A percentile compares a stretch with the other conserved stretches of the same genome.
These are phyloP conservation scores for Solanum chaucha DNA, from an alignment of 257 asterid species.

Conservation along the genomic window DNA sequence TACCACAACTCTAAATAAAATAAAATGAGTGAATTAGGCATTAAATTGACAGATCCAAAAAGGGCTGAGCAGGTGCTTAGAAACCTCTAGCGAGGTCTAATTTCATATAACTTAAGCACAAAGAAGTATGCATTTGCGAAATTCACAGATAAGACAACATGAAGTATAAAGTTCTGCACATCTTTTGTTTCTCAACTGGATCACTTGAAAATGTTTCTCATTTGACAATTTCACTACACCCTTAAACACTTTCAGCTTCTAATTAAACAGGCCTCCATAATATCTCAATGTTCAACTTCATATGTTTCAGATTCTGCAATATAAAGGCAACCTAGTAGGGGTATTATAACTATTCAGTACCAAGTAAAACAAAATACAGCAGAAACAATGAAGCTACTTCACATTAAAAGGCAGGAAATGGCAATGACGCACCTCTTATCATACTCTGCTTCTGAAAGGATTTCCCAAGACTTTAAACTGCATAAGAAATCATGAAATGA, in stretches of 20 bases:
- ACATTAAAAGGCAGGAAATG: background rate
- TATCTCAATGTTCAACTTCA: background rate
- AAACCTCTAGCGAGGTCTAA: background rate
- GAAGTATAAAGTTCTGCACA: background rate
- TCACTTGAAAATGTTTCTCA: background rate
- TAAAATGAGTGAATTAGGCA: background rate
- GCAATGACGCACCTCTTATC: conserved; percentile 51
- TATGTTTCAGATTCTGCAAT: background rate
- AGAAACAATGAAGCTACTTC: background rate
- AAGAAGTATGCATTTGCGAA: background rate
- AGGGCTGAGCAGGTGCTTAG: background rate
- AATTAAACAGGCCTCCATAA: background rate
- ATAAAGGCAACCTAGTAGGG: background rate
- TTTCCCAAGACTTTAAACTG: conserved; percentile 86
- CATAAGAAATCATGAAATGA: background rate
- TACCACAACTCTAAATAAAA: background rate
- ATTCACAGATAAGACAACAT: background rate
- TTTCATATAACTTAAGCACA: background rate
- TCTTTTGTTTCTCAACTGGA: background rate
- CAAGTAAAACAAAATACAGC: background rate
- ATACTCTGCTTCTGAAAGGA: conserved; percentile 77
- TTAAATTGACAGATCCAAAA: background rate
- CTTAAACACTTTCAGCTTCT: background rate
- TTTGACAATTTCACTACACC: background rate
- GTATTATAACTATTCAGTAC: background rate